These are phyloP conservation scores for Podospora comata DNA, from an alignment of 495 filamentous ascomycete genomes.

Conservation along the genomic window DNA sequence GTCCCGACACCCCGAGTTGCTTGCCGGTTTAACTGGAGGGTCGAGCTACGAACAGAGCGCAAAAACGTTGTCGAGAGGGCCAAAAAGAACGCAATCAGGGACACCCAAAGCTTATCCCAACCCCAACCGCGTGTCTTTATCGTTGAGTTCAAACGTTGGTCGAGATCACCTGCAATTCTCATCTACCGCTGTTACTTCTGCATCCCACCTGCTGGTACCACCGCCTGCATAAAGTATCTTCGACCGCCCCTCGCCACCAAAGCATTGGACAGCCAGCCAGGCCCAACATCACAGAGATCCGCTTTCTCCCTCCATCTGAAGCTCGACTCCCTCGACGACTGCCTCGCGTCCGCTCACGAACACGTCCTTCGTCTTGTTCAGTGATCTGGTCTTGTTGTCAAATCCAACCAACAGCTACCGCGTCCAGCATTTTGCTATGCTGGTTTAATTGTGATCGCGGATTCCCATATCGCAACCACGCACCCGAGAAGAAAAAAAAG, in stretches of 20 bases:
- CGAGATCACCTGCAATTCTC: background rate
- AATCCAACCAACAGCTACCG: background rate
- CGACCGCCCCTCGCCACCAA: background rate
- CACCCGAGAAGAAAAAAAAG: slow-evolving; percentile 11
- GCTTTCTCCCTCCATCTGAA: background rate
- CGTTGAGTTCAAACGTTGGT: background rate
- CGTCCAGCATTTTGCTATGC: slow-evolving; percentile 11
- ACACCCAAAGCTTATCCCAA: background rate
- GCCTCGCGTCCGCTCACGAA: background rate
- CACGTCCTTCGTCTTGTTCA: background rate
- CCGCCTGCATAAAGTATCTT: slow-evolving; percentile 7
- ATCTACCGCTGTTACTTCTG: background rate
- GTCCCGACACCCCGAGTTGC: slow-evolving; percentile 19
- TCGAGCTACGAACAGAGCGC: slow-evolving; percentile 7
- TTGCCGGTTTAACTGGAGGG: slow-evolving; percentile 12
- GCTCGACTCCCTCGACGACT: background rate
- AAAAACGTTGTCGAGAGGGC: background rate
- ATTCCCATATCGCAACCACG: background rate
- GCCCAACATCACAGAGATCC: background rate
- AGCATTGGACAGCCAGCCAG: background rate
- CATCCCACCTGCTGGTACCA: background rate
- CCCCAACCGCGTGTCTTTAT: slow-evolving; percentile 1
- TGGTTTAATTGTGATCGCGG: background rate
- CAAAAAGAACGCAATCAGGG: background rate
- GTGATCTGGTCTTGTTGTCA: background rate